phyloP scores from a whole-genome alignment of 192 early-diverging fungal species.

The Coemansia umbellata region DNA sequence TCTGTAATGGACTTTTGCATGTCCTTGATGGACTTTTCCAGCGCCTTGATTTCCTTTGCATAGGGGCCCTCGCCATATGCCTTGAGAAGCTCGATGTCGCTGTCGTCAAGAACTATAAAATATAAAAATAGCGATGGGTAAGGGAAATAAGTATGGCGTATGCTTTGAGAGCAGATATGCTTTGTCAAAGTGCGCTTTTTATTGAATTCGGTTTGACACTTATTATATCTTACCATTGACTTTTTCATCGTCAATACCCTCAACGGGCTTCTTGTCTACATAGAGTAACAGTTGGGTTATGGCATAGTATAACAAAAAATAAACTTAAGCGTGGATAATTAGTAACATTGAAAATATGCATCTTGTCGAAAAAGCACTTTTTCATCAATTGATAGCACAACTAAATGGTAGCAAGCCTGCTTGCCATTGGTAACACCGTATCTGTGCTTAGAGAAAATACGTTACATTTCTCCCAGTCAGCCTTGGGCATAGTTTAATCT shows the following conservation, averaged over 20 bases:
- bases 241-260: constrained; percentile 78
- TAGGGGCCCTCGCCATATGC: constrained; percentile 97
- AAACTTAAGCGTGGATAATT: background rate
- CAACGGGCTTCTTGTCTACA: constrained; percentile 75
- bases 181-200: no score
- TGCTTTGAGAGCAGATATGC: no score
- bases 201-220: no score
- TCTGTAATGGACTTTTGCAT: constrained; percentile 98
- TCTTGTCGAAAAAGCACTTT: background rate
- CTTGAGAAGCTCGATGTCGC: constrained; percentile 51
- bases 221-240: constrained; percentile 82
- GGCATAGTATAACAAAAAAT: constrained; percentile 4
- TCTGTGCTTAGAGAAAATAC: constrained; percentile 20
- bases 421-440: background rate
- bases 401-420: background rate
- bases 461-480: constrained; percentile 97
- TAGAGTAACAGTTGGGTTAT: background rate
- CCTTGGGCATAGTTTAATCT: constrained; percentile 63
- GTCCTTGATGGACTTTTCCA: constrained; percentile 95
- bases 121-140: background rate
- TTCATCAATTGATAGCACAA: background rate
- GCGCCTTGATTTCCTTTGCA: constrained; percentile 88
- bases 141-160: no score
- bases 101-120: constrained; percentile 38
- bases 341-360: background rate